These are phyloP conservation scores for Malus hybrid DNA, from an alignment of 331 rosid species.

Conservation along the genomic window DNA sequence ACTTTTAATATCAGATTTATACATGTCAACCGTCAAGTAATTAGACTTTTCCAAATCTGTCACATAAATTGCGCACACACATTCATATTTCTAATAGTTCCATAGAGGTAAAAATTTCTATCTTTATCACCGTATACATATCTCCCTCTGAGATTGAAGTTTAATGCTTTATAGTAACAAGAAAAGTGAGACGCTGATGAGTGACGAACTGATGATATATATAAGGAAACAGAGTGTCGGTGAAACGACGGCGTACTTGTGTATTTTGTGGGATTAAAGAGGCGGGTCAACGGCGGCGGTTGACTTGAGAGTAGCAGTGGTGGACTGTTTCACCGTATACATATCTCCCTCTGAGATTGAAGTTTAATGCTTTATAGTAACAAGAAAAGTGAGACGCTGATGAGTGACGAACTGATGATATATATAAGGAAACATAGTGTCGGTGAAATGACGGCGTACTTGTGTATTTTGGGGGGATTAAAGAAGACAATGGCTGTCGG, in stretches of 20 bases:
- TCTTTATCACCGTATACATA: conserved; percentile 37
- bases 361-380: background rate
- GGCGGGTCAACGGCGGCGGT: conserved; percentile 4
- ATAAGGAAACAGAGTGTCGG: background rate
- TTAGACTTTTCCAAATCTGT: too few relatives aligned
- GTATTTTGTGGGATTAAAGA: too few relatives aligned
- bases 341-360: conserved; percentile 2
- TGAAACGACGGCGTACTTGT: background rate
- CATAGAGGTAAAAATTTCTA: too few relatives aligned
- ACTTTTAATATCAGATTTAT: too few relatives aligned
- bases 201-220: background rate
- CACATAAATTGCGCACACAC: too few relatives aligned
- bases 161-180: background rate
- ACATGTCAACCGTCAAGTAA: too few relatives aligned
- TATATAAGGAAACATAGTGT: background rate
- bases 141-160: background rate
- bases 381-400: background rate
- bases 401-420: background rate
- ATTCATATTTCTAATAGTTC: too few relatives aligned
- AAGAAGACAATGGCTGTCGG: too few relatives aligned
- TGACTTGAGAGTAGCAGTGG: conserved; percentile 19
- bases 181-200: background rate
- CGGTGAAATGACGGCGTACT: background rate
- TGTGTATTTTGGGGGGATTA: too few relatives aligned
- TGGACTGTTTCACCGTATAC: conserved; percentile 22